These are phyloP conservation scores for Hemileia vastatrix DNA, from an alignment of 1,284 basidiomycete species.

Conservation along the genomic window DNA sequence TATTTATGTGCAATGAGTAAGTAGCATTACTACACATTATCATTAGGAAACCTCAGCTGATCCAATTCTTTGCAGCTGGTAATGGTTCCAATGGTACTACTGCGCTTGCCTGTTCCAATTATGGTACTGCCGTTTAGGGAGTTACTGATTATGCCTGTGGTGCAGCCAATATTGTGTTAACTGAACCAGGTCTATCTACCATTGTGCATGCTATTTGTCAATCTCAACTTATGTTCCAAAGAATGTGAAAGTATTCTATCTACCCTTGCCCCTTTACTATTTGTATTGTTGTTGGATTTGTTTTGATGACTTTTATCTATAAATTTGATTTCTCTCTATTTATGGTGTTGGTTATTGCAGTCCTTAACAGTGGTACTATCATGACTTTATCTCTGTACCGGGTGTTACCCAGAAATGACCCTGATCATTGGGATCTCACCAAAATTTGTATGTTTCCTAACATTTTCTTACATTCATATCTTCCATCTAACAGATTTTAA, in stretches of 20 bases:
- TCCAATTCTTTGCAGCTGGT: too few species aligned
- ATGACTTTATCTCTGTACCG: conserved; percentile 97
- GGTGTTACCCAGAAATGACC: conserved; percentile 76
- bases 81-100: conserved; percentile 94
- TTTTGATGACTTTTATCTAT: conserved; percentile 90
- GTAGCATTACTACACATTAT: too few species aligned
- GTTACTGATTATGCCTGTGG: conserved; percentile 88
- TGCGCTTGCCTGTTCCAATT: conserved; percentile 77
- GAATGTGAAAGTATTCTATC: background rate
- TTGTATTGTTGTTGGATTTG: conserved; percentile 95
- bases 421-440: conserved; percentile 83
- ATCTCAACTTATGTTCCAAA: conserved; percentile 73
- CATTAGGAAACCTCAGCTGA: too few species aligned
- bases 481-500: too few species aligned
- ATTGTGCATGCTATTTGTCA: too few species aligned
- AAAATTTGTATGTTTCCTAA: too few species aligned
- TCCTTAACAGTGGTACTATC: conserved; percentile 86
- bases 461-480: too few species aligned
- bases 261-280: conserved; percentile 84
- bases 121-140: conserved; percentile 93
- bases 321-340: conserved; percentile 99
- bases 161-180: conserved; percentile 87
- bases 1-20: background rate
- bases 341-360: conserved; percentile 95
- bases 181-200: conserved; percentile 87